phyloP scores from a whole-genome alignment of 1,284 basidiomycete species.

The Cryptococcus sp. region DNA sequence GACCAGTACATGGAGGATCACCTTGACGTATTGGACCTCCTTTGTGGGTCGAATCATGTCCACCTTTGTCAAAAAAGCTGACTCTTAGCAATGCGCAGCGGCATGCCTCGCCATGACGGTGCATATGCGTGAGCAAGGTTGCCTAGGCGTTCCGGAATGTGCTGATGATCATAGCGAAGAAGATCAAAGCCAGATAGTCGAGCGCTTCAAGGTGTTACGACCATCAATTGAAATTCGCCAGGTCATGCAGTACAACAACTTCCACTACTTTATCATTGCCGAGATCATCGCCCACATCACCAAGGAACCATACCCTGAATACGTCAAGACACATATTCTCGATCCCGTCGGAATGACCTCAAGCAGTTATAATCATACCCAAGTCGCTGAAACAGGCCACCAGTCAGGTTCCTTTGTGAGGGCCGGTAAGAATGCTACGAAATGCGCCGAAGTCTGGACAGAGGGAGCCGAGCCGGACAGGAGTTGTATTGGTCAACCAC shows the following conservation, averaged over 20 bases:
- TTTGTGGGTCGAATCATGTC: conserved; percentile 35
- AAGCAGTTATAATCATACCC: conserved; percentile 18
- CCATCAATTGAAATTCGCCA: conserved; percentile 32
- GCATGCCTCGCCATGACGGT: conserved; percentile 27
- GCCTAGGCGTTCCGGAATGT: not conserved
- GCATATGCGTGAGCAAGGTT: not conserved
- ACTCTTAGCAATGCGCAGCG: conserved; percentile 26
- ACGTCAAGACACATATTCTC: conserved; percentile 27
- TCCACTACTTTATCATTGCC: conserved; percentile 22
- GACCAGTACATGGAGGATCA: conserved; percentile 47
- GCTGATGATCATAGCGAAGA: not conserved
- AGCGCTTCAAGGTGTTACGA: conserved; percentile 16
- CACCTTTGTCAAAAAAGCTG: not conserved
- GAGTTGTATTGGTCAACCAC: conserved; percentile 13
- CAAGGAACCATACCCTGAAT: conserved; percentile 20
- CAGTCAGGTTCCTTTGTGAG: conserved; percentile 17
- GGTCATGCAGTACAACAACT: conserved; percentile 36
- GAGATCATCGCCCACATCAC: conserved; percentile 26
- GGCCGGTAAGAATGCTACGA: conserved; percentile 5
- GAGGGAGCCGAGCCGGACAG: not conserved
- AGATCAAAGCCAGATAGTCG: conserved; percentile 8
- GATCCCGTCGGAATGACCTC: conserved; percentile 28
- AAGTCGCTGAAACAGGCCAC: conserved; percentile 9
- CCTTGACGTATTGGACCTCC: conserved; percentile 47
- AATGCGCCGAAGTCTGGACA: conserved; percentile 7